Base-by-base conservation (phyloP, 2,329 filamentous ascomycete genomes). In the Arachnopeziza araneosa region DNA sequence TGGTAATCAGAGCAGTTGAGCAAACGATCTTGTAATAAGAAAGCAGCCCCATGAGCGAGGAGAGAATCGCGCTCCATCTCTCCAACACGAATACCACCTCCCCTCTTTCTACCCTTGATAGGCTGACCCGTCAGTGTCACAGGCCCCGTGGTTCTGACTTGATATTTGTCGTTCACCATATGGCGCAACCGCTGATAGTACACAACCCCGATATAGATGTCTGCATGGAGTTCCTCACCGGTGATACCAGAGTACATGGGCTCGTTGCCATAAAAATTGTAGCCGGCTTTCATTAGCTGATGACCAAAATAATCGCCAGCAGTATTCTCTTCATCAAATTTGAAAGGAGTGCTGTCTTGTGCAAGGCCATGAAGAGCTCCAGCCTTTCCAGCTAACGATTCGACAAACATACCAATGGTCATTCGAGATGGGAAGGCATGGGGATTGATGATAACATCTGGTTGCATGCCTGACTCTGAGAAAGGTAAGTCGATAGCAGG, bases 81-180 rank as follows among this genome's bases (percentile, higher is more conserved):
- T 76, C 95, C 95, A 30, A 99, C 93, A 81, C 95, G 92, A 73
- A 99, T 97, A 87, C 95, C 95, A 78, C 95, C 95, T 72, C 93
- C 95, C 76, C 93, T 91, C 74, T 96, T 95, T 74, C 95, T 83
- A 65, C 95, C 95, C 80, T 98, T 97, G 80, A 99, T 95, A 50
- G 95, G 95, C 74, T 99, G 95, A 32, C 93, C 93, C 0, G 93
- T 98, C 19, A 95, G 85, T 58, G 95, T 95, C 51, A 97, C 89
- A 0, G 93, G 93, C 58, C 95, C 95, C 0, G 95, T 98, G 2
- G 95, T 98, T 75, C 95, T 87, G 59, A 98, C 95, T 76, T 99
- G 95, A 81, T 90, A 99, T 77, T 99, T 99, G 77, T 99, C 95
- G 83, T 97, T 98, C 59, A 99, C 95, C 95, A 99, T 99, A 87